Percentiles rank a stretch among this genome's conserved stretches.
phyloP scores from a whole-genome alignment of 768 basidiomycete genomes.

The Dendrothele bispora region DNA sequence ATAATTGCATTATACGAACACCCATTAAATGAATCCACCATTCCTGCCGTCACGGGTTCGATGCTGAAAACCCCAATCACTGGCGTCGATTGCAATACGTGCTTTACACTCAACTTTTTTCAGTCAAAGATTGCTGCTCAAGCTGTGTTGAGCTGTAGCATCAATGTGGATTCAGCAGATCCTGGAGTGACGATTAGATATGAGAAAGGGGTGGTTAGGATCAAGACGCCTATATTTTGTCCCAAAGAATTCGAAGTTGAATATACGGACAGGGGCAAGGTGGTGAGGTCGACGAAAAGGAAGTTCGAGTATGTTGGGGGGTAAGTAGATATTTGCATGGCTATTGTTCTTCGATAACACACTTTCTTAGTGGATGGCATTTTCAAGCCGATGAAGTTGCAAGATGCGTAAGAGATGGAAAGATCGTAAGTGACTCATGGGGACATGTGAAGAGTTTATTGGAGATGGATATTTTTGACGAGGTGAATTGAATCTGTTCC shows the following conservation, averaged over 20 bases:
- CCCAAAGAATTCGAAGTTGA: conserved; percentile 66
- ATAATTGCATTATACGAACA: conserved; percentile 79
- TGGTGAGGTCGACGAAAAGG: conserved; percentile 56
- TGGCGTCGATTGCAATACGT: conserved; percentile 77
- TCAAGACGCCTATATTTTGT: conserved; percentile 65
- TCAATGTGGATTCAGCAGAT: conserved; percentile 45
- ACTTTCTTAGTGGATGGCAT: conserved; percentile 63
- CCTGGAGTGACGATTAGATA: conserved; percentile 74
- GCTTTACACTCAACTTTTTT: conserved; percentile 70
- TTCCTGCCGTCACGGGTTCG: conserved; percentile 60
- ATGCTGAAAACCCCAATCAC: conserved; percentile 80
- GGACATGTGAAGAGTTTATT: conserved; percentile 76
- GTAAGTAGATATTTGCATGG: too few species aligned
- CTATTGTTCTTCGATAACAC: too few species aligned
- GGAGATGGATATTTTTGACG: conserved; percentile 83
- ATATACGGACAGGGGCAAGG: conserved; percentile 48
- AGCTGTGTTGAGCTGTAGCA: conserved; percentile 69
- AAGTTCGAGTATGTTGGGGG: conserved; percentile 60
- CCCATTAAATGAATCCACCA: conserved; percentile 60
- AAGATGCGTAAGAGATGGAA: conserved; percentile 69
- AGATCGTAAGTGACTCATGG: conserved; percentile 73
- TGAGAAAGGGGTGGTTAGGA: conserved; percentile 65
- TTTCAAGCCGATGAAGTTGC: conserved; percentile 90
- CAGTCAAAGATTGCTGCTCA: conserved; percentile 61
- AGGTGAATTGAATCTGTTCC: conserved; percentile 40